Percentiles rank a stretch among this genome's conserved stretches.
These are phyloP conservation scores for Teratosphaeria pseudoeucalypti DNA, from an alignment of 2,329 filamentous ascomycete genomes.

Conservation along the genomic window DNA sequence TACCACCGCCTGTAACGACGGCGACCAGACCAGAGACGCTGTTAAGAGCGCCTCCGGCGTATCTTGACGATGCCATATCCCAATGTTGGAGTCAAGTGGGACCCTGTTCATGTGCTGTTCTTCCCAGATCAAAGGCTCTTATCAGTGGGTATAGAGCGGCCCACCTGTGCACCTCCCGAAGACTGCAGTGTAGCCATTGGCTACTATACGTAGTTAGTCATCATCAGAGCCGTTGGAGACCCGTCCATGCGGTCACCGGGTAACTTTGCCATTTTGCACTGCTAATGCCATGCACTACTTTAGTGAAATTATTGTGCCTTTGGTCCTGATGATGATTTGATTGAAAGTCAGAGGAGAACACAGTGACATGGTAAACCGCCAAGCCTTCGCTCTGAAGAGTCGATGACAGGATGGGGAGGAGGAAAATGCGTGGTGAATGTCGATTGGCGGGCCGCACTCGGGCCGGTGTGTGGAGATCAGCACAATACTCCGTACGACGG, in stretches of 20 bases:
- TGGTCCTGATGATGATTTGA: too few relatives aligned
- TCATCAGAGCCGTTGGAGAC: background rate
- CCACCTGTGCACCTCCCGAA: background rate
- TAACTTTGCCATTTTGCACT: background rate
- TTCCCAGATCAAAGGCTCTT: background rate
- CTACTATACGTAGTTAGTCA: background rate
- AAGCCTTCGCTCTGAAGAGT: background rate
- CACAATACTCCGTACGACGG: background rate
- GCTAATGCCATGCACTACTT: background rate
- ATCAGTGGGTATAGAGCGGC: too few relatives aligned
- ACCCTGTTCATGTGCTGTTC: too few relatives aligned
- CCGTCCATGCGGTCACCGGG: background rate
- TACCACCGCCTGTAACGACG: conserved; percentile 21
- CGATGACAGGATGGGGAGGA: background rate
- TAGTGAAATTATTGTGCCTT: too few relatives aligned
- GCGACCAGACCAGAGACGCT: conserved; percentile 21
- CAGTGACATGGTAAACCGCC: too few relatives aligned
- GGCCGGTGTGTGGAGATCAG: background rate
- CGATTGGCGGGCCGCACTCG: background rate
- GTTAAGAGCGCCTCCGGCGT: conserved; percentile 13
- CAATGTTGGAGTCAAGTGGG: too few relatives aligned
- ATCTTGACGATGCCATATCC: conserved; percentile 7
- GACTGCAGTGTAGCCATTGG: background rate
- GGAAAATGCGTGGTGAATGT: background rate
- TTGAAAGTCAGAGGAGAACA: too few relatives aligned